These are phyloP conservation scores for Cyberlindnera xylosilytica DNA, from an alignment of 805 yeast genomes.

Conservation along the genomic window DNA sequence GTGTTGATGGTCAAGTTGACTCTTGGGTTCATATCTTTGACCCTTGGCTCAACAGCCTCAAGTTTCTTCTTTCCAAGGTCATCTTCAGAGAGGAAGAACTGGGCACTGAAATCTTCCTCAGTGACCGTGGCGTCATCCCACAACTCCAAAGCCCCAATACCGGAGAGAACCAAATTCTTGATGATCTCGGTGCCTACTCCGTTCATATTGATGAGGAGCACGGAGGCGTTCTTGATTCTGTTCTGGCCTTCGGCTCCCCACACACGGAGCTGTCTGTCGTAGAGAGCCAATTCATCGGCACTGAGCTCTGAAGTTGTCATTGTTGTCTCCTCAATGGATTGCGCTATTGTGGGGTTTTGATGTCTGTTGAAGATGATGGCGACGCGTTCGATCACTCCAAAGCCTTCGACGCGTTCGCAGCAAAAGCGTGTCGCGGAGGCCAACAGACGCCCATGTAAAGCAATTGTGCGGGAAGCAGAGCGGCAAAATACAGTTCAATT, in stretches of 20 bases:
- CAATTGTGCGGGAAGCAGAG: no score
- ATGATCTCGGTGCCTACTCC: conserved; percentile 79
- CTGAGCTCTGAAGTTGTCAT: conserved; percentile 21
- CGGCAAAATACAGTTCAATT: no score
- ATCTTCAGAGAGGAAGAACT: conserved; percentile 62
- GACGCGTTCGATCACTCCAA: no score
- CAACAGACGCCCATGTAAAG: no score
- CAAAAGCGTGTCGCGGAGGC: no score
- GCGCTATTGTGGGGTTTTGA: neutral
- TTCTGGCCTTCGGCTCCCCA: conserved; percentile 97
- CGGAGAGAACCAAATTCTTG: conserved; percentile 85
- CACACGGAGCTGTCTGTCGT: conserved; percentile 89
- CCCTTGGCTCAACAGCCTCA: conserved; percentile 49
- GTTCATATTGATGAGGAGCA: conserved; percentile 69
- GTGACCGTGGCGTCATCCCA: conserved; percentile 53
- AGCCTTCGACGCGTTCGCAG: no score
- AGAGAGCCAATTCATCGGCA: conserved; percentile 82
- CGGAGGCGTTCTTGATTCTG: conserved; percentile 64
- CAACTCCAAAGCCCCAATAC: conserved; percentile 75
- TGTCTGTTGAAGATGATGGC: neutral
- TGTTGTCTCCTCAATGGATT: neutral
- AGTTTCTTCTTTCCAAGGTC: conserved; percentile 57
- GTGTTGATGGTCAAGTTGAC: conserved; percentile 54
- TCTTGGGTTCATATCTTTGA: conserved; percentile 76
- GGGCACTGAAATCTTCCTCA: conserved; percentile 66